Base-by-base conservation (phyloP, 148 eudicot genomes). In the Linanthus parryae region DNA sequence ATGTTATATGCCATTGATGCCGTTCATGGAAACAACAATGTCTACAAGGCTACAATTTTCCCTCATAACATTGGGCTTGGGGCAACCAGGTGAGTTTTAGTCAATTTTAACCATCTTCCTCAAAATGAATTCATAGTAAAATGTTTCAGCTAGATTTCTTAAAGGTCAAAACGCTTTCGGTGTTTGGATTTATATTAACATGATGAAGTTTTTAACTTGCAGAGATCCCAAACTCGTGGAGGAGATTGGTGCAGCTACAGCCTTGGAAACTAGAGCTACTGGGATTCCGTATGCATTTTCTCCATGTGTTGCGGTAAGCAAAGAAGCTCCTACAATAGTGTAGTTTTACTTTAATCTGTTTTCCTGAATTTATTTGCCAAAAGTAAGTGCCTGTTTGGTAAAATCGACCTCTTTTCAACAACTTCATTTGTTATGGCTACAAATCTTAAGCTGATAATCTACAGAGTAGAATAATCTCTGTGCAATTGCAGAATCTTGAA, bases 281-380 rank as follows among this genome's bases (percentile, higher is more conserved):
- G 57, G 57, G 26, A 52, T 53, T 53, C 42, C 44, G 19, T 53
- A 53, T 37, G 30, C 44, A 17, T 53, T 53, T 37, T 42, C 57
- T 20, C 57, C 57, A 23, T 53, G 57, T 7, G 21, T 53, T n/a
- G 57, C 57, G 44, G 57, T 53, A 53, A n/a, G n/a, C n/a, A n/a
- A n/a, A n/a, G n/a, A n/a, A n/a, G n/a, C n/a, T n/a, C n/a, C n/a
- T n/a, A n/a, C n/a, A n/a, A n/a, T n/a, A n/a, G n/a, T n/a, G n/a
- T n/a, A n/a, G n/a, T n/a, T n/a, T n/a, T n/a, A n/a, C n/a, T n/a
- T n/a, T n/a, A n/a, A n/a, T n/a, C n/a, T n/a, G n/a, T n/a, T n/a
- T n/a, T n/a, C n/a, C n/a, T n/a, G n/a, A n/a, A n/a, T n/a, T n/a
- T n/a, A n/a, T n/a, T n/a, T n/a, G n/a, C n/a, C n/a, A n/a, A n/a